Conservation (phyloP, 2,329 filamentous ascomycete genomes). For the Fusarium buxicola region DNA sequence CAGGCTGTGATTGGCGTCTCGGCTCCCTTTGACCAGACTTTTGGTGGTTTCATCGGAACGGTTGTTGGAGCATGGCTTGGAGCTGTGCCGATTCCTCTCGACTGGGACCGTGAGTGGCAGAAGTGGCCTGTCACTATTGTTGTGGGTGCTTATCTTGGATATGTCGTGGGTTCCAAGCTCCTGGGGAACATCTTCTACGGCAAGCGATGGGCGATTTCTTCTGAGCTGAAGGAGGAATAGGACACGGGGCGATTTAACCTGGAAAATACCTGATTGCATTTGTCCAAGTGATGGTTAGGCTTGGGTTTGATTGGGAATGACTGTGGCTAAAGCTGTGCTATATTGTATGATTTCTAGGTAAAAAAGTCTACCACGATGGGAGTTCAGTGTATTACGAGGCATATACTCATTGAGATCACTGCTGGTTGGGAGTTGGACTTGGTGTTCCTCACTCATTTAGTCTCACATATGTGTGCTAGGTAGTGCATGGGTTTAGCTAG, state of each 20-base stretch:
- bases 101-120: slow-evolving; percentile 99
- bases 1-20: slow-evolving; percentile 73
- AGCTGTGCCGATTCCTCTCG: slow-evolving; percentile 92
- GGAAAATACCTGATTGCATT: too few species aligned
- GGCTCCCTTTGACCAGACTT: slow-evolving; percentile 83
- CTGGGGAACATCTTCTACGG: slow-evolving; percentile 65
- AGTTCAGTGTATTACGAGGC: too few species aligned
- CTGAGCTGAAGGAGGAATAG: slow-evolving; percentile 47
- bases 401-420: too few species aligned
- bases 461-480: too few species aligned
- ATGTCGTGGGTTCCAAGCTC: slow-evolving; percentile 74
- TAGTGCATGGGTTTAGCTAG: too few species aligned
- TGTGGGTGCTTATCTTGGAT: slow-evolving; percentile 83
- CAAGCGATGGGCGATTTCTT: slow-evolving; percentile 53
- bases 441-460: too few species aligned
- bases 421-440: too few species aligned
- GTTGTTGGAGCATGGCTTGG: slow-evolving; percentile 90
- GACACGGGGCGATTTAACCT: not conserved
- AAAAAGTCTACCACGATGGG: too few species aligned
- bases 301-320: not conserved
- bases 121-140: slow-evolving; percentile 95
- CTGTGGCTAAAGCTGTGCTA: not conserved
- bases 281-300: not conserved
- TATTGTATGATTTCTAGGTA: too few species aligned
- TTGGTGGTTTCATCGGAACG: slow-evolving; percentile 83